A percentile compares a stretch with the other conserved stretches of the same genome.
Evolutionary conservation across 805 yeast species (phyloP).

Genomic region (Ogataea minuta): DNA sequence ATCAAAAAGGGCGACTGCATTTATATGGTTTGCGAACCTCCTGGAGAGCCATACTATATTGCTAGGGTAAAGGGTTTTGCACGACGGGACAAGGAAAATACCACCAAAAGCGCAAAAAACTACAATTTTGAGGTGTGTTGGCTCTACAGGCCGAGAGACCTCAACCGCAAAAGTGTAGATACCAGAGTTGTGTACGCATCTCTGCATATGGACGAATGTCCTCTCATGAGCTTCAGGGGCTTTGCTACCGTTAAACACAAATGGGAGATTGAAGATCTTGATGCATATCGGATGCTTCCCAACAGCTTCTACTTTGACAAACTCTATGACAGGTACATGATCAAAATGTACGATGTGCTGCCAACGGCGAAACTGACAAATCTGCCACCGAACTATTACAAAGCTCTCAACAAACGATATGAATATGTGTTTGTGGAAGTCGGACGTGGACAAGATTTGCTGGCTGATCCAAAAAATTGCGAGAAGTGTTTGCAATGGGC

Average conservation of each 20-base stretch:
- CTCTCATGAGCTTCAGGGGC: conserved; percentile 73
- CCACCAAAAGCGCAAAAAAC: conserved; percentile 46
- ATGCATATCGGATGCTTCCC: conserved; percentile 54
- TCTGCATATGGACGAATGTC: conserved; percentile 82
- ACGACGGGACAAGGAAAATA: conserved; percentile 34
- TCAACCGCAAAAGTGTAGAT: conserved; percentile 63
- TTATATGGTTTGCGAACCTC: conserved; percentile 86
- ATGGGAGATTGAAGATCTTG: conserved; percentile 61
- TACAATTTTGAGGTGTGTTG: conserved; percentile 75
- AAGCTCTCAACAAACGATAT: conserved; percentile 64
- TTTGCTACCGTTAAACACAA: conserved; percentile 66
- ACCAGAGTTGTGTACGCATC: conserved; percentile 79
- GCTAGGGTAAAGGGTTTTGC: conserved; percentile 80
- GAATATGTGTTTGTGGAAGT: conserved; percentile 73
- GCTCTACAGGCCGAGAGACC: conserved; percentile 88
- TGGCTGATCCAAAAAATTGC: conserved; percentile 67
- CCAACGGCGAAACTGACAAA: conserved; percentile 58
- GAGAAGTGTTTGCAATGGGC: conserved; percentile 86
- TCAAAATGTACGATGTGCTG: conserved; percentile 74
- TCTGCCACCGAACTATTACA: conserved; percentile 57
- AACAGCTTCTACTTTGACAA: conserved; percentile 81
- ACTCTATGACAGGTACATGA: conserved; percentile 82
- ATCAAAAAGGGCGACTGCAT: conserved; percentile 62
- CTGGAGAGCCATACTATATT: conserved; percentile 90
- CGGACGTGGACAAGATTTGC: conserved; percentile 60